These are phyloP conservation scores for Cercophora sp. DNA, from an alignment of 495 filamentous ascomycete species.

Conservation along the genomic window DNA sequence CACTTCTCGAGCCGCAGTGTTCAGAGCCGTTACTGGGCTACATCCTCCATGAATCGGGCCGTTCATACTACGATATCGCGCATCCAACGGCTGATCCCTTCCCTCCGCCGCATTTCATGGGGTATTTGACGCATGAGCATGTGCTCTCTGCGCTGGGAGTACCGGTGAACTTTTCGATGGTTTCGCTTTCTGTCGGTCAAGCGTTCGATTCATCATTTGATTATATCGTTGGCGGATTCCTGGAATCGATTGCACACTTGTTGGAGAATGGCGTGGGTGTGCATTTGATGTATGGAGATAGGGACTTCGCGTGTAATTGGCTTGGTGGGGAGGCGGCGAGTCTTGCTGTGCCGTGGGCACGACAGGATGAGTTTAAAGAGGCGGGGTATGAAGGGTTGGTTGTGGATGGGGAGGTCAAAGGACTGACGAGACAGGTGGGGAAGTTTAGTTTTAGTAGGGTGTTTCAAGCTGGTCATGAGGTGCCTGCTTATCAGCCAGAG, in stretches of 20 bases:
- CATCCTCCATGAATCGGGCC: not conserved
- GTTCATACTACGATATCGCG: constrained; percentile 59
- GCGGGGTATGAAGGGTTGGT: not conserved
- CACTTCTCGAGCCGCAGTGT: not conserved
- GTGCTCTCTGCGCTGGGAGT: constrained; percentile 60
- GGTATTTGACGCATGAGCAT: constrained; percentile 55
- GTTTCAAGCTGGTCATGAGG: constrained; percentile 64
- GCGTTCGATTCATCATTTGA: constrained; percentile 55
- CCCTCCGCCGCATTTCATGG: constrained; percentile 55
- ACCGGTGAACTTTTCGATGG: constrained; percentile 61
- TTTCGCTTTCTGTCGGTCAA: constrained; percentile 42
- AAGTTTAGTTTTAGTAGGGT: constrained; percentile 60
- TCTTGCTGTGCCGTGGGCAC: constrained; percentile 36
- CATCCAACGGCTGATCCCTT: constrained; percentile 52
- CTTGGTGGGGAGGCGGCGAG: constrained; percentile 55
- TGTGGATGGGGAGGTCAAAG: not conserved
- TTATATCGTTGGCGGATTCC: constrained; percentile 36
- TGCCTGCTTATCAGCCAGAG: constrained; percentile 67
- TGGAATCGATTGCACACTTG: constrained; percentile 46
- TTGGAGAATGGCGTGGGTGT: constrained; percentile 58
- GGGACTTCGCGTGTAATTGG: constrained; percentile 63
- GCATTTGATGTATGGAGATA: constrained; percentile 58
- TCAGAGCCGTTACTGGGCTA: not conserved
- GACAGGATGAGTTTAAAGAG: not conserved
- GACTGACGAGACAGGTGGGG: constrained; percentile 42